These are phyloP conservation scores for Gelatoporia subvermispora DNA, from an alignment of 768 basidiomycete species.

Conservation along the genomic window DNA sequence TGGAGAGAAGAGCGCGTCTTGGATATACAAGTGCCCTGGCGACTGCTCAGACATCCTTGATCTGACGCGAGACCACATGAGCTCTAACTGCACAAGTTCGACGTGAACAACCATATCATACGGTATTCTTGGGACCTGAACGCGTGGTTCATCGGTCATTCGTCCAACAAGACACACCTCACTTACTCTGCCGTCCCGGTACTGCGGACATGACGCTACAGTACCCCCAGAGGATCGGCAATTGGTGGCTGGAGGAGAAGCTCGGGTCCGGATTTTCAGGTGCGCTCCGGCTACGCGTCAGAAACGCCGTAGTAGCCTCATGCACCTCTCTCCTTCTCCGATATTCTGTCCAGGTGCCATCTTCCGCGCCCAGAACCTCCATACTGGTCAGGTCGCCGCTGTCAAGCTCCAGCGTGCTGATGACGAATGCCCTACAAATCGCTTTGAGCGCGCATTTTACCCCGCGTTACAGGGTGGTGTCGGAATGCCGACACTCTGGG, in stretches of 20 bases:
- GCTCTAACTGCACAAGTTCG: no score
- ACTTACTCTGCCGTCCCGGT: neutral
- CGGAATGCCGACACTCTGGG: conserved; percentile 74
- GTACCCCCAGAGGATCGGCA: conserved; percentile 42
- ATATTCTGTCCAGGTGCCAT: conserved; percentile 54
- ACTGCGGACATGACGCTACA: neutral
- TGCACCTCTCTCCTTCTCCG: neutral
- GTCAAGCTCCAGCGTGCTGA: conserved; percentile 68
- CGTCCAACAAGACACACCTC: neutral
- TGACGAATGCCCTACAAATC: conserved; percentile 74
- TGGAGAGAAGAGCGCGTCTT: no score
- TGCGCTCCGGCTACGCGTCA: conserved; percentile 20
- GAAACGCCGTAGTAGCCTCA: neutral
- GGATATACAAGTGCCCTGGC: no score
- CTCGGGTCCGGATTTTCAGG: conserved; percentile 76
- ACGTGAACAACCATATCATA: no score
- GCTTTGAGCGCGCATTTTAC: conserved; percentile 64
- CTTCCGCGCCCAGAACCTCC: conserved; percentile 54
- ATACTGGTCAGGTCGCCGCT: conserved; percentile 57
- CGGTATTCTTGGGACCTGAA: no score
- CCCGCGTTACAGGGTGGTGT: conserved; percentile 65
- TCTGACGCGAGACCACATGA: no score
- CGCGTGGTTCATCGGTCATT: no score
- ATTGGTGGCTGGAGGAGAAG: conserved; percentile 53
- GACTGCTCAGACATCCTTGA: no score